Evolutionary conservation across 768 basidiomycete genomes (phyloP).

Genomic region (Naematelia encephala): DNA sequence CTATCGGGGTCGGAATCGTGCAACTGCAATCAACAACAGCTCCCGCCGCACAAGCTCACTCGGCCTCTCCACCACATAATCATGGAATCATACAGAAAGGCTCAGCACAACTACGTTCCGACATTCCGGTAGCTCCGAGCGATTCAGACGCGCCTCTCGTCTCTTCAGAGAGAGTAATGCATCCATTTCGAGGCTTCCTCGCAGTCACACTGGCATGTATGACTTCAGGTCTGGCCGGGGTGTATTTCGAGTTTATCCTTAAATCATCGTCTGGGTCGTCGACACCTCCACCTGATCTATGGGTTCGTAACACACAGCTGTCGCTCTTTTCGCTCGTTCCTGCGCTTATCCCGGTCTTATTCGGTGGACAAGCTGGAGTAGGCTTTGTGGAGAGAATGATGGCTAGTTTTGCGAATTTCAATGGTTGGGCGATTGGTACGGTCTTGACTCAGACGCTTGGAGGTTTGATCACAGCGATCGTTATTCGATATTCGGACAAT

Average conservation of each 20-base stretch:
- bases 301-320: constrained; percentile 95
- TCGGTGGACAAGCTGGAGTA: constrained; percentile 50
- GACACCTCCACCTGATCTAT: constrained; percentile 60
- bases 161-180: constrained; percentile 63
- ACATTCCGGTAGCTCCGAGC: constrained; percentile 12
- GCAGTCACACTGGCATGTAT: constrained; percentile 89
- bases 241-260: constrained; percentile 97
- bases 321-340: constrained; percentile 91
- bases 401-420: constrained; percentile 76
- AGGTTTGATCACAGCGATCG: constrained; percentile 86
- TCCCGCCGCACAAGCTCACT: constrained; percentile 8
- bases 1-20: constrained; percentile 82
- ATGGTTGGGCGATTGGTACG: constrained; percentile 85
- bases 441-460: constrained; percentile 83
- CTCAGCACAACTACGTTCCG: constrained; percentile 31
- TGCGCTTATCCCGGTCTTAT: constrained; percentile 72
- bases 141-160: constrained; percentile 3
- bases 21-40: constrained; percentile 69
- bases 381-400: constrained; percentile 34
- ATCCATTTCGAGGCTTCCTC: constrained; percentile 76
- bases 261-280: constrained; percentile 61
- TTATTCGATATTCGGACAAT: constrained; percentile 91
- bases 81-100: constrained; percentile 12
- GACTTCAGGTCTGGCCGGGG: constrained; percentile 92
- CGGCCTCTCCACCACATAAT: neutral